Base-by-base conservation (phyloP, 1,284 basidiomycete genomes). In the Trametes versicolor region DNA sequence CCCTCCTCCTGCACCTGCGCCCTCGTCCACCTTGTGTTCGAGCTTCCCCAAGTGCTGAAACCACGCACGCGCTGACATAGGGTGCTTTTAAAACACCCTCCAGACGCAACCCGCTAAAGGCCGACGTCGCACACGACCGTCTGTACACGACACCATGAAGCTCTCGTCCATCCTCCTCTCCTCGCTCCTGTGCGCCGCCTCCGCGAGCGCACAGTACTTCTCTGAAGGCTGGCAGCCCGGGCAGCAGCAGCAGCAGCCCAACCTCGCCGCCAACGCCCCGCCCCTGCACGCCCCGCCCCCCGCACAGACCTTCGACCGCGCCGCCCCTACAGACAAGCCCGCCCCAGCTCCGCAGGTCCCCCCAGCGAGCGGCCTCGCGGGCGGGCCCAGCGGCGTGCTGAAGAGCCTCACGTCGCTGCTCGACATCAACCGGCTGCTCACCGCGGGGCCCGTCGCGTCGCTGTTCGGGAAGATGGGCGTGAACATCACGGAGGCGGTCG, bases 211-310 rank as follows among this genome's bases (percentile, higher is more conserved):
- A 12, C 87, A 92, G 67, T 93, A 93, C 75, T 88, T 93, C 75
- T 93, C 91, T 2, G 80, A 81, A 29, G 92, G 92, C n/a, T 93
- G 92, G 92, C 73, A 80, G 39, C 92, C 92, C 2, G 91, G 91
- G 36, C 87, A 93, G 73, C 77, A 51, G 50, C 48, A 23, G 65
- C 74, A 41, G 65, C 78, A 50, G 67, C 73, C 45, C 12, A n/a
- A n/a, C 25, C 19, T 21, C 25, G 25, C 27, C 48, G 6, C 48
- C 48, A 27, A 45, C 19, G 48, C 48, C n/a, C 48, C 48, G 25
- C 25, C 48, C 8, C 48, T 21, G 43, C 19, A 45, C 27, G 58
- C 56, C 10, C 48, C 67, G 60, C 58, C 67, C 53, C 36, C 66
- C 63, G 51, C 68, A 13, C 58, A 63, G 58, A 57, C 70, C 48